Percentiles rank a stretch among this genome's conserved stretches.
Conservation (phyloP, 73 alveolate species). For the Breviolum minutum region DNA sequence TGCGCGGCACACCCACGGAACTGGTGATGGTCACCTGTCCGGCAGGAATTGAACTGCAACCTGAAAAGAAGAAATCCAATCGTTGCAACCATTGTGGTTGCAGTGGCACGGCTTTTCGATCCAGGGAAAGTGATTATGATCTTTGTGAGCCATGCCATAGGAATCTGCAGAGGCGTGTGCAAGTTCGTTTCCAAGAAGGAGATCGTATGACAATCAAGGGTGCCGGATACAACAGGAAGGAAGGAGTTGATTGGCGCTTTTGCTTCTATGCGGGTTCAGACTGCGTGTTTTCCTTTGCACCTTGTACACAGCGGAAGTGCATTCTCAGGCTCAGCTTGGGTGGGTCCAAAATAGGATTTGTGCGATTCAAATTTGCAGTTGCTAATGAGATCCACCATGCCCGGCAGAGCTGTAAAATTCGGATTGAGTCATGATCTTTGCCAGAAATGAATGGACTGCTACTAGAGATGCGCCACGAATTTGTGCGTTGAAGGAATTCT, state of each 20-base stretch:
- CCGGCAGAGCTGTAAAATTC: too few species aligned
- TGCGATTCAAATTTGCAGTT: too few species aligned
- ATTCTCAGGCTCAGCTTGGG: slow-evolving; percentile 44
- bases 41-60: slow-evolving; percentile 38
- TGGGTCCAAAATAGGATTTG: too few species aligned
- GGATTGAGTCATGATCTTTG: too few species aligned
- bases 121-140: slow-evolving; percentile 77
- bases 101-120: slow-evolving; percentile 76
- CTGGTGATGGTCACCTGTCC: slow-evolving; percentile 23
- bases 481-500: slow-evolving; percentile 37
- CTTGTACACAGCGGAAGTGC: slow-evolving; percentile 95
- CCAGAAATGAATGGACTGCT: background rate
- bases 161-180: slow-evolving; percentile 32
- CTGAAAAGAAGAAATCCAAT: slow-evolving; percentile 48
- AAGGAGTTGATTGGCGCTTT: slow-evolving; percentile 91
- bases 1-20: slow-evolving; percentile 55
- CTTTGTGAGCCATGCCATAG: slow-evolving; percentile 82
- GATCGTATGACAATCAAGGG: slow-evolving; percentile 78
- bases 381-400: too few species aligned
- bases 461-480: background rate
- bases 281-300: slow-evolving; percentile 84
- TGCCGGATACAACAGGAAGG: slow-evolving; percentile 73
- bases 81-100: slow-evolving; percentile 81
- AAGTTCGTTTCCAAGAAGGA: slow-evolving; percentile 79
- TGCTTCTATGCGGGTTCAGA: slow-evolving; percentile 78